phyloP scores from a whole-genome alignment of 1,139 yeast species.

The Diutina pseudorugosa region DNA sequence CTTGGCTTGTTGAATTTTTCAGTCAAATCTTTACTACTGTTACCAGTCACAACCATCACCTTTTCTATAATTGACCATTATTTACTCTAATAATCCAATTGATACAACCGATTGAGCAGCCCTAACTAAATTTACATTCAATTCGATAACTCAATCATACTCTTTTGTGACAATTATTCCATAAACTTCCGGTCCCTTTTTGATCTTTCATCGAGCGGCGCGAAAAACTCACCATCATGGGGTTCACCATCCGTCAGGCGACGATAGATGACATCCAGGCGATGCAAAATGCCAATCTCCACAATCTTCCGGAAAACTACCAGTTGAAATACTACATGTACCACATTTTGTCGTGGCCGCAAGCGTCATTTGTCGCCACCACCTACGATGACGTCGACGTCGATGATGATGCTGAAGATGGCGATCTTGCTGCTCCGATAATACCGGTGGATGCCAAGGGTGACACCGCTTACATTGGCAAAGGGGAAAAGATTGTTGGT shows the following conservation, averaged over 20 bases:
- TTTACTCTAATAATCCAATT: no score
- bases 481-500: slow-evolving; percentile 78
- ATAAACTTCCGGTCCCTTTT: not conserved
- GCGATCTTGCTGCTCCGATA: slow-evolving; percentile 11
- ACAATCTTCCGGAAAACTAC: slow-evolving; percentile 90
- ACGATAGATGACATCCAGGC: slow-evolving; percentile 80
- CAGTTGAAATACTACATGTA: slow-evolving; percentile 86
- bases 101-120: not conserved
- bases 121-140: not conserved
- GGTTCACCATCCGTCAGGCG: slow-evolving; percentile 83
- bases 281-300: slow-evolving; percentile 91
- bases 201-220: not conserved
- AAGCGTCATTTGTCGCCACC: slow-evolving; percentile 91
- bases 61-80: no score
- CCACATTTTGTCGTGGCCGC: slow-evolving; percentile 95
- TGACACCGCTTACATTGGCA: slow-evolving; percentile 44
- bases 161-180: no score
- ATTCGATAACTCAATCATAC: not conserved
- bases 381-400: slow-evolving; percentile 36
- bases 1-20: not conserved
- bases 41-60: no score
- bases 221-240: slow-evolving; percentile 31
- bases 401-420: slow-evolving; percentile 20
- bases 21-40: no score
- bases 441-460: slow-evolving; percentile 31